Evolutionary conservation across 148 eudicot genomes (phyloP), one percentile per base, ranked within the genome.

Genomic region (Pouteria glomerata): DNA sequence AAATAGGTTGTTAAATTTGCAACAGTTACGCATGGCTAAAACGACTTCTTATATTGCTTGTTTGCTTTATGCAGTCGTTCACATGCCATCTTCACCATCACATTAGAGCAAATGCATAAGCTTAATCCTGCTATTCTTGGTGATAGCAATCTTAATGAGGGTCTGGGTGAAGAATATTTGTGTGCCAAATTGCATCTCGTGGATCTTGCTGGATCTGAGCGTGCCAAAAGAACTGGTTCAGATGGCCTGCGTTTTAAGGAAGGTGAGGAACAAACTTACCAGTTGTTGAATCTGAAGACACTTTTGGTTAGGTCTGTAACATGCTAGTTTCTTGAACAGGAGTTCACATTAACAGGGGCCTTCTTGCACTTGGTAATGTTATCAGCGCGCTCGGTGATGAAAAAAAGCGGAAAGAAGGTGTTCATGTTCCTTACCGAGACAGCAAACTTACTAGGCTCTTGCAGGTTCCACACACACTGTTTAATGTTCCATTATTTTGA

Each of bases 181-280:
- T 89, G 97, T 84, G 97, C 99, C 66, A 95, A 95, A 70, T 80
- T 95, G 86, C 99, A 95, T 79, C 84, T 95, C 71, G 99, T 95
- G 59, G 99, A 95, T 85, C 99, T 95, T 66, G 99, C 99, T 77
- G 99, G 99, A 71, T 95, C 99, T 33, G 99, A 95, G 81, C 85
- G 99, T 61, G 99, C 99, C 44, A 95, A 95, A 78, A 82, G 99
- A 75, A 95, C 99, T 19, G 99, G 99, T 63, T 95, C 99, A 73
- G 99, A 95, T 86, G 99, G 99, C 80, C 81, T 95, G 85, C 99
- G 99, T 68, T 95, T 95, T 74, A 95, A 95, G 80, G 99, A 95
- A 91, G 97, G 99, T 88, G 70, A 59, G 79, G 27, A 52, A 42
- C 45, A 19, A 18, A 27, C 63, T 58, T 63, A 10, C 47, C 21